A percentile compares a stretch with the other conserved stretches of the same genome.
Evolutionary conservation across 768 basidiomycete genomes (phyloP).

Genomic region (Neoboletus subvelutipes): DNA sequence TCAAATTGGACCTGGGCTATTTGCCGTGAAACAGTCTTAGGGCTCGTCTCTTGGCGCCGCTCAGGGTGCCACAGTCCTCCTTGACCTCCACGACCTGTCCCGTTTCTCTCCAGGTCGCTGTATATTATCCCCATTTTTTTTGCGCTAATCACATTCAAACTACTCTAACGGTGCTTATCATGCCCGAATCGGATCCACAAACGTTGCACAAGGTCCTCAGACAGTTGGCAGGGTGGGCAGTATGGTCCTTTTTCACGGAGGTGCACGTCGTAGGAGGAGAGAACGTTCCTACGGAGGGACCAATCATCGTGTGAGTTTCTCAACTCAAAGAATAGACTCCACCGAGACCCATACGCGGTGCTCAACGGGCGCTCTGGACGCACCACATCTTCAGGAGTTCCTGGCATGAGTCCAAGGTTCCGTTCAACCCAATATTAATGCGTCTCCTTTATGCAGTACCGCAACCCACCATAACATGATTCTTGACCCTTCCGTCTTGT

Average conservation of each 20-base stretch:
- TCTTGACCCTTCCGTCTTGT: conserved; percentile 80
- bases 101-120: neutral
- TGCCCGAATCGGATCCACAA: conserved; percentile 36
- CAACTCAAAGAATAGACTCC: neutral
- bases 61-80: neutral
- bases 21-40: neutral
- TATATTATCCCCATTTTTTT: conserved; percentile 14
- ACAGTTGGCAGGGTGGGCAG: conserved; percentile 66
- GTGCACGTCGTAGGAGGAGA: conserved; percentile 84
- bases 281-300: conserved; percentile 83
- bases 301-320: conserved; percentile 83
- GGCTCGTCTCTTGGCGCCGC: neutral
- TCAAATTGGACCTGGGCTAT: conserved; percentile 1
- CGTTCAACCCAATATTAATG: conserved; percentile 12
- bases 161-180: conserved; percentile 1
- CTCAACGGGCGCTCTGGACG: conserved; percentile 2
- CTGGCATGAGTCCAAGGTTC: neutral
- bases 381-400: neutral
- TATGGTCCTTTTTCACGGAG: conserved; percentile 86
- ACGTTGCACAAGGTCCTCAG: conserved; percentile 71
- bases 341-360: conserved; percentile 3
- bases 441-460: conserved; percentile 44
- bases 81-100: neutral
- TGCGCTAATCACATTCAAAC: conserved; percentile 7
- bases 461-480: conserved; percentile 96